Percentiles rank a stretch among this genome's conserved stretches.
phyloP scores from a whole-genome alignment of 768 basidiomycete species.

The Russula earlei region DNA sequence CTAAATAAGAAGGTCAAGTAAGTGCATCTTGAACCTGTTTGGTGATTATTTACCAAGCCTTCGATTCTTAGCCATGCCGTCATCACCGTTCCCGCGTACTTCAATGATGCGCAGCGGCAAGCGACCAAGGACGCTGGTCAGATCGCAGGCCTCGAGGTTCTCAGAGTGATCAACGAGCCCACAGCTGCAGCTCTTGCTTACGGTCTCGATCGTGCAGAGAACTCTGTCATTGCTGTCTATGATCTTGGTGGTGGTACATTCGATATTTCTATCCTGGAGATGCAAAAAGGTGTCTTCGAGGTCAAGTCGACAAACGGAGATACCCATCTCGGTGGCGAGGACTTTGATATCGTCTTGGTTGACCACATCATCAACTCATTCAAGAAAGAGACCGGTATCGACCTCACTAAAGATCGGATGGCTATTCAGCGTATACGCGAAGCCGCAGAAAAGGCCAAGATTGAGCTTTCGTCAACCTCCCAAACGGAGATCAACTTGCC shows the following conservation, averaged over 20 bases:
- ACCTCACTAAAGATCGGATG: slow-evolving; percentile 82
- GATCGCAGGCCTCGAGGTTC: slow-evolving; percentile 94
- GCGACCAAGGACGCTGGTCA: slow-evolving; percentile 97
- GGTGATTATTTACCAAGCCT: neutral
- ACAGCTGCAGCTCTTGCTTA: slow-evolving; percentile 98
- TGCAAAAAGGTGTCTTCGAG: slow-evolving; percentile 99
- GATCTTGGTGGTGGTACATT: slow-evolving; percentile 98
- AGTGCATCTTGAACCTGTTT: slow-evolving; percentile 30
- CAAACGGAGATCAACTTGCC: slow-evolving; percentile 98
- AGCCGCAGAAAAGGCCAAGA: slow-evolving; percentile 99
- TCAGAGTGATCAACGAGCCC: slow-evolving; percentile 98
- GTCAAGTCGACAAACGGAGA: slow-evolving; percentile 99
- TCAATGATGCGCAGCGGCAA: slow-evolving; percentile 99
- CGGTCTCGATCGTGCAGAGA: slow-evolving; percentile 75
- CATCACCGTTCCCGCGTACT: slow-evolving; percentile 95
- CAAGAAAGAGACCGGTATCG: slow-evolving; percentile 85
- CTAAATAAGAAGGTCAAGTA: slow-evolving; percentile 91
- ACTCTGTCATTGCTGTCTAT: slow-evolving; percentile 93
- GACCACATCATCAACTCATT: slow-evolving; percentile 82
- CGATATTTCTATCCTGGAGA: slow-evolving; percentile 98
- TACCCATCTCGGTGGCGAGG: slow-evolving; percentile 93
- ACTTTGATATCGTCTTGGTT: slow-evolving; percentile 89
- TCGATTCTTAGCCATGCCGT: slow-evolving; percentile 60
- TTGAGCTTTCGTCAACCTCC: slow-evolving; percentile 87
- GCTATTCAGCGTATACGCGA: slow-evolving; percentile 98